Evolutionary conservation across 495 filamentous ascomycete species (phyloP).

Genomic region (Darksidea phi): DNA sequence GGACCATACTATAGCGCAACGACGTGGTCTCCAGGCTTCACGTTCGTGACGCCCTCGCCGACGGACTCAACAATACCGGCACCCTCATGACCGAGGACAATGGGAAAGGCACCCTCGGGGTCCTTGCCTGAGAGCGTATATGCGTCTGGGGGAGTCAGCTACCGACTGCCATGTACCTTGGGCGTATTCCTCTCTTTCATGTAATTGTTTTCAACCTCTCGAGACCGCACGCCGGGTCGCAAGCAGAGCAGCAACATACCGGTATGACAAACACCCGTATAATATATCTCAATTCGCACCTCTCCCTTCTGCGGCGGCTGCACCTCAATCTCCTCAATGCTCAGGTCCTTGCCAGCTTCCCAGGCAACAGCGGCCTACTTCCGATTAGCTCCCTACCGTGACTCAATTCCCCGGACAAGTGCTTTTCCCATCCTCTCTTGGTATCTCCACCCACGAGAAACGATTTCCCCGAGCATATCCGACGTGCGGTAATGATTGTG

Average conservation of each 20-base stretch:
- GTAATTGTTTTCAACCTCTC: not conserved
- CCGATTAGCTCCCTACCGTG: not conserved
- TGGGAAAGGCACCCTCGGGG: slow-evolving; percentile 95
- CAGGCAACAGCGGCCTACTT: slow-evolving; percentile 88
- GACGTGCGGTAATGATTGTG: not conserved
- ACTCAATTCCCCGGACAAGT: not conserved
- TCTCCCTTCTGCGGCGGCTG: slow-evolving; percentile 88
- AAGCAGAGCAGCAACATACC: slow-evolving; percentile 52
- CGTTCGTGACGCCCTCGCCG: slow-evolving; percentile 89
- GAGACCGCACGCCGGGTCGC: slow-evolving; percentile 9
- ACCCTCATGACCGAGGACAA: slow-evolving; percentile 94
- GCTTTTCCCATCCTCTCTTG: not conserved
- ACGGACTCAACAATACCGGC: slow-evolving; percentile 96
- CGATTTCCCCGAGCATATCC: not conserved
- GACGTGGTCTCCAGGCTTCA: slow-evolving; percentile 90
- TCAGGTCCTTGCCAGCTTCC: slow-evolving; percentile 87
- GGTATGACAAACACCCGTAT: slow-evolving; percentile 98
- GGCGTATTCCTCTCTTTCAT: not conserved
- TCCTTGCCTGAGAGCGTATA: slow-evolving; percentile 98
- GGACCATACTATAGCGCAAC: slow-evolving; percentile 84
- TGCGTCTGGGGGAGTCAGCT: slow-evolving; percentile 62
- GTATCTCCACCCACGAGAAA: too few species aligned
- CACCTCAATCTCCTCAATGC: slow-evolving; percentile 89
- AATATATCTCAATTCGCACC: slow-evolving; percentile 92
- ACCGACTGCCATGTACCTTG: not conserved